Percentiles rank a stretch among this genome's conserved stretches.
Evolutionary conservation across 2,329 filamentous ascomycete species (phyloP).

Genomic region (Fonsecaea pedrosoi): DNA sequence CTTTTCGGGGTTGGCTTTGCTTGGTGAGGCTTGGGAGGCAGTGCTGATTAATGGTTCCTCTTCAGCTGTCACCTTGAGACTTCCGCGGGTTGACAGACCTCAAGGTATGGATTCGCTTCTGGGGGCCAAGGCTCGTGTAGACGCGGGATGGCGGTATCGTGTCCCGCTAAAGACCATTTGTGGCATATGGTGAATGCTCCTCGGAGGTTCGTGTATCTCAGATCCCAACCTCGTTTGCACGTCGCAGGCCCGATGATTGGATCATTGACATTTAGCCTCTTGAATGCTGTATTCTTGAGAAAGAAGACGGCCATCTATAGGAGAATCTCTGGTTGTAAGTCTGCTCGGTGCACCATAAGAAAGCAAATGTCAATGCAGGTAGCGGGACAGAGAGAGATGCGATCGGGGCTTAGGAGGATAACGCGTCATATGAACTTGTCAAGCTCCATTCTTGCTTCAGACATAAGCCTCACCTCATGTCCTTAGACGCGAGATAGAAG

Average conservation of each 20-base stretch:
- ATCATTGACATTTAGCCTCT: not conserved
- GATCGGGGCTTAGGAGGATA: too few relatives aligned
- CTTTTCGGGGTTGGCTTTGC: not conserved
- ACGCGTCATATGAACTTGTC: not conserved
- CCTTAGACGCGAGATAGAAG: not conserved
- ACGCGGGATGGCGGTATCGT: not conserved
- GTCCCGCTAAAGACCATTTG: not conserved
- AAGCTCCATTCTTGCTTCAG: not conserved
- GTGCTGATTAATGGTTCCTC: slow-evolving; percentile 3
- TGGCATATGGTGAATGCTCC: slow-evolving; percentile 1
- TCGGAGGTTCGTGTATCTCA: not conserved
- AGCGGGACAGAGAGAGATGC: too few relatives aligned
- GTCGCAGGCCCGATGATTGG: not conserved
- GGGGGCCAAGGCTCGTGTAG: not conserved
- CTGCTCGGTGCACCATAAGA: too few relatives aligned
- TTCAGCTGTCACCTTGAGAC: not conserved
- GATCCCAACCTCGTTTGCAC: not conserved
- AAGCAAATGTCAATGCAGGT: too few relatives aligned
- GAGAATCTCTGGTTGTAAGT: not conserved
- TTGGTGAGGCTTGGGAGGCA: not conserved
- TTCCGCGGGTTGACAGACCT: not conserved
- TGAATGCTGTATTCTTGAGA: not conserved
- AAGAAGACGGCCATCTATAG: not conserved
- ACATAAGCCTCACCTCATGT: not conserved
- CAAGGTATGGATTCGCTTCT: not conserved